Conservation (phyloP, 1,284 basidiomycete genomes). For the Uromyces viciae-fabae region DNA sequence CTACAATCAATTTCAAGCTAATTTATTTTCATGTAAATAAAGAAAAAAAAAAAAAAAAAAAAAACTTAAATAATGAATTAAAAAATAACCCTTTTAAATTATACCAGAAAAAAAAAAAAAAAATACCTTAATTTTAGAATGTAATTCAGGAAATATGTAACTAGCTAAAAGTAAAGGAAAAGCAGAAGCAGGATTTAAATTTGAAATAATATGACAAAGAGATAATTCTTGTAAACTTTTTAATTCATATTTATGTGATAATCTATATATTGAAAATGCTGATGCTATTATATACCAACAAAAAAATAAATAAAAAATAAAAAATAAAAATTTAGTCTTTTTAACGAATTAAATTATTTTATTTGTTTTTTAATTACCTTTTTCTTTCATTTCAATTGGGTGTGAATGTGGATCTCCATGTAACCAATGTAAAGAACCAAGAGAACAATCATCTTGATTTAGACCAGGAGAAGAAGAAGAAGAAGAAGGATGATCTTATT, state of each 20-base stretch:
- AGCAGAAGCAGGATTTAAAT: slow-evolving; percentile 67
- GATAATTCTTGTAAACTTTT: slow-evolving; percentile 66
- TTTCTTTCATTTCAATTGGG: not conserved
- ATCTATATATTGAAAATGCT: slow-evolving; percentile 72
- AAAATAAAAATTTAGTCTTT: slow-evolving; percentile 58
- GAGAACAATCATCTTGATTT: too few relatives aligned
- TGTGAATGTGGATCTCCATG: slow-evolving; percentile 27
- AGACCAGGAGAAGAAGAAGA: too few relatives aligned
- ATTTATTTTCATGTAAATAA: too few relatives aligned
- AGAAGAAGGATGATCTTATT: too few relatives aligned
- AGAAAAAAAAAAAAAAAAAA: not conserved
- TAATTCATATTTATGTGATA: slow-evolving; percentile 74
- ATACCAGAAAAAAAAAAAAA: not conserved
- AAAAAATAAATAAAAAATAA: slow-evolving; percentile 58
- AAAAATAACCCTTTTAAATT: slow-evolving; percentile 19
- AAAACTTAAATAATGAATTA: slow-evolving; percentile 27
- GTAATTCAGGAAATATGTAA: slow-evolving; percentile 47
- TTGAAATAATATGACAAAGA: slow-evolving; percentile 69
- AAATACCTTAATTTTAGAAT: slow-evolving; percentile 33
- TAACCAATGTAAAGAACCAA: slow-evolving; percentile 3
- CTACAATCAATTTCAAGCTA: not conserved
- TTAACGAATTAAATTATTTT: slow-evolving; percentile 53
- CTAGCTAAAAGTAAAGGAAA: slow-evolving; percentile 67
- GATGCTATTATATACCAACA: slow-evolving; percentile 64
- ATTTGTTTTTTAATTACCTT: not conserved